These are phyloP conservation scores for Paecilomyces formosus DNA, from an alignment of 2,329 filamentous ascomycete genomes.

Conservation along the genomic window DNA sequence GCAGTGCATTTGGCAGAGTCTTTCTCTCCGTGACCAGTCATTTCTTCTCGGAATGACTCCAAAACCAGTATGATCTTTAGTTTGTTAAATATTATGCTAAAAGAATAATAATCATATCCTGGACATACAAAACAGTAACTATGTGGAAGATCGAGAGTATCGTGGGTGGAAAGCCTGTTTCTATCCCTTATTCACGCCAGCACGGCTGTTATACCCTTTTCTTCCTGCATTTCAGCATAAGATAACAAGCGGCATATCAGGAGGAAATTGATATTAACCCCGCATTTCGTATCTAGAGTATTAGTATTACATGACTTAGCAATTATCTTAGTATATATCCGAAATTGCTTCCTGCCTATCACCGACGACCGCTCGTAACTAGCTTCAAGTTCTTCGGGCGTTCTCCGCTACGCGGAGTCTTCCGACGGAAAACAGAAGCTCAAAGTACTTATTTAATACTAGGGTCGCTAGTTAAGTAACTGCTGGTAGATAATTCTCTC, in stretches of 20 bases:
- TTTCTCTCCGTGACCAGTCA: neutral
- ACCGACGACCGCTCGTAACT: too few species aligned
- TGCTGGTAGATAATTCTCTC: too few species aligned
- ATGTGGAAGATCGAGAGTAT: too few species aligned
- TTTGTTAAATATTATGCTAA: neutral
- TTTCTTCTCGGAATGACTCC: neutral
- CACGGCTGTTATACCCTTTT: neutral
- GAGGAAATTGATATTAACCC: neutral
- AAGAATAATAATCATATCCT: too few species aligned
- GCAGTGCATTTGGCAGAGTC: neutral
- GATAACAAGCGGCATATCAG: neutral
- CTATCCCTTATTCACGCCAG: neutral
- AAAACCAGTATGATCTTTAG: neutral
- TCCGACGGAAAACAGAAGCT: neutral
- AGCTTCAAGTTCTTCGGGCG: neutral
- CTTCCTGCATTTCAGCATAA: neutral
- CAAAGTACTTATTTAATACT: too few species aligned
- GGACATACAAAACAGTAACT: neutral
- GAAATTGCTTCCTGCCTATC: too few species aligned
- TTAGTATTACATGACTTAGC: neutral
- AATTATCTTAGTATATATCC: neutral
- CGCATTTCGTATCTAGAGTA: too few species aligned
- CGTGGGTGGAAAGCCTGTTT: neutral
- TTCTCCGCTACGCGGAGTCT: neutral
- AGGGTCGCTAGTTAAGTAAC: too few species aligned